Evolutionary conservation across 192 early-diverging fungal genomes (phyloP).

Genomic region (Chytriomyces sp.): DNA sequence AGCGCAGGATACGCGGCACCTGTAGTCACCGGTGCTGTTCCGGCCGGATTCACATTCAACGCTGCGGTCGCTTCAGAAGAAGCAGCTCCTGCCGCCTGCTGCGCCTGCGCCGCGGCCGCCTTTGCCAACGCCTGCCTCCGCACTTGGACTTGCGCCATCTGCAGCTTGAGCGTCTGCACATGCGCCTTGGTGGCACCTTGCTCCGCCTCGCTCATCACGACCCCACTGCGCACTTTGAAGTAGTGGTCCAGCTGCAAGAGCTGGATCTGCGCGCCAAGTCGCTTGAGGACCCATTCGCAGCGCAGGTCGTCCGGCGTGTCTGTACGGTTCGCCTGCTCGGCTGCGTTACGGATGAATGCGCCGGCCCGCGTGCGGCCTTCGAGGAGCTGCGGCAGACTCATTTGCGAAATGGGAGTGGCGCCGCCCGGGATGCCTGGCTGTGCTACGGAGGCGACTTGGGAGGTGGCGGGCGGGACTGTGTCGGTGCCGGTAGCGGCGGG

Average conservation of each 20-base stretch:
- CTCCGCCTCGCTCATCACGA: neutral
- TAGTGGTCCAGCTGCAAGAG: constrained; percentile 5
- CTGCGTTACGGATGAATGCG: neutral
- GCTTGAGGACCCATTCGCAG: neutral
- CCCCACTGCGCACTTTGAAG: neutral
- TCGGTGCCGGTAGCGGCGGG: neutral
- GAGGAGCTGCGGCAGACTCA: neutral
- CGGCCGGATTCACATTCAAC: neutral
- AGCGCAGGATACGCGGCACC: neutral
- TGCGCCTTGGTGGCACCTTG: neutral
- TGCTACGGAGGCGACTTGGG: neutral
- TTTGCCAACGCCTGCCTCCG: neutral
- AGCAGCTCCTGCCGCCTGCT: neutral
- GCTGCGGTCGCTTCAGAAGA: neutral
- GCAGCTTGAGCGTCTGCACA: neutral
- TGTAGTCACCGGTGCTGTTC: neutral
- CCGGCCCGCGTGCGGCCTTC: neutral
- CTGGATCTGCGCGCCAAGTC: constrained; percentile 10
- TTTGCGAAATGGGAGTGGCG: neutral
- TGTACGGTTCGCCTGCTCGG: neutral
- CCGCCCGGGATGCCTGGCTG: neutral
- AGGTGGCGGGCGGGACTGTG: neutral
- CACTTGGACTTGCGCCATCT: neutral
- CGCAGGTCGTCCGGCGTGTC: neutral
- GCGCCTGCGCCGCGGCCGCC: neutral